Evolutionary conservation across 139 green algal genomes (phyloP).

Genomic region (Chlorella sorokiniana): DNA sequence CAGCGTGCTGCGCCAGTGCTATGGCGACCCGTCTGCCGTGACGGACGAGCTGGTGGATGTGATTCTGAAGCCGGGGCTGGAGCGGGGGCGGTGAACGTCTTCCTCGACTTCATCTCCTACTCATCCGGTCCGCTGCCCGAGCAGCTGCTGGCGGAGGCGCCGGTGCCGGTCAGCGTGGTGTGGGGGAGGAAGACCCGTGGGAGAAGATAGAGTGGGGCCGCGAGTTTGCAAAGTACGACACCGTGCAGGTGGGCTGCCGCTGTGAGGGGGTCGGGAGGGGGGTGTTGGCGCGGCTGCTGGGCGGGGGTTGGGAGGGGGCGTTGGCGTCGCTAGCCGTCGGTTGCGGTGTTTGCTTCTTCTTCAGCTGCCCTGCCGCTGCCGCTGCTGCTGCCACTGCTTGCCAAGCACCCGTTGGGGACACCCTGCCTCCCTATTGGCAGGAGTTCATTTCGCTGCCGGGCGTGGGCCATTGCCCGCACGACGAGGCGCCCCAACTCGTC

Average conservation of each 20-base stretch:
- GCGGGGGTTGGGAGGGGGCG: too few species aligned
- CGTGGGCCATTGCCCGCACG: constrained; percentile 88
- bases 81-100: constrained; percentile 89
- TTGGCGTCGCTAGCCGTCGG: constrained; percentile 34
- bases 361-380: too few species aligned
- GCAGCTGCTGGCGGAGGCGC: constrained; percentile 44
- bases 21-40: constrained; percentile 78
- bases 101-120: constrained; percentile 99
- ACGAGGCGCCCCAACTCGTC: constrained; percentile 88
- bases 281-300: neutral
- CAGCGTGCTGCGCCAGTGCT: constrained; percentile 91
- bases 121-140: constrained; percentile 89
- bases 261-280: neutral
- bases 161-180: constrained; percentile 82
- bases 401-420: neutral
- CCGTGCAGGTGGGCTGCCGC: constrained; percentile 36
- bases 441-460: constrained; percentile 88
- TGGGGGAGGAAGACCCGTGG: constrained; percentile 93
- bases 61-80: constrained; percentile 90
- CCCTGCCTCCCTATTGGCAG: constrained; percentile 9
- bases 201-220: constrained; percentile 80
- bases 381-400: neutral
- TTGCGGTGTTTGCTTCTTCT: neutral
- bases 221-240: constrained; percentile 55
- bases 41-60: constrained; percentile 91